phyloP scores from a whole-genome alignment of 345 rosid genomes.

The Sapria himalayana region DNA sequence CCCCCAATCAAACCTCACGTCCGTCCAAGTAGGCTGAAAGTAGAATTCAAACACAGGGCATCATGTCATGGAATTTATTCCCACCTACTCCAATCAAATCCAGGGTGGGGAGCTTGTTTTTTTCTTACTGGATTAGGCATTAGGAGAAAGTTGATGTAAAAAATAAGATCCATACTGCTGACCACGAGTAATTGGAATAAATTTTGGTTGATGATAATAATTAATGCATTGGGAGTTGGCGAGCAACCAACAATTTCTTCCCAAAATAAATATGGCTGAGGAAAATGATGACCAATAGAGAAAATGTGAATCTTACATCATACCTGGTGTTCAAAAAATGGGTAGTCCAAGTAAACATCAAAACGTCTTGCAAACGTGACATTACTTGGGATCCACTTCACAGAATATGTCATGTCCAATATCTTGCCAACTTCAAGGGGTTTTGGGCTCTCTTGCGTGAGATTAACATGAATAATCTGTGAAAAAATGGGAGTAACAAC shows the following conservation, averaged over 20 bases:
- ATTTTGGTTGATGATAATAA: too few relatives aligned
- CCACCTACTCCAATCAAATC: too few relatives aligned
- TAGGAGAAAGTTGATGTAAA: too few relatives aligned
- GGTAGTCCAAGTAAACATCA: constrained; percentile 82
- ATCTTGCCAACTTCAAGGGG: constrained; percentile 44
- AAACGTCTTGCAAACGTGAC: constrained; percentile 71
- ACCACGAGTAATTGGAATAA: too few relatives aligned
- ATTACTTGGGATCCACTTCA: constrained; percentile 54
- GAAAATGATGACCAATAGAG: constrained; percentile 4
- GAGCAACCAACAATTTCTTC: background rate
- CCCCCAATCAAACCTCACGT: too few relatives aligned
- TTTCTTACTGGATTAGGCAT: too few relatives aligned
- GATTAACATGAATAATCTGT: constrained; percentile 81
- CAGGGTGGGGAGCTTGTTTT: too few relatives aligned
- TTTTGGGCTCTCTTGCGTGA: constrained; percentile 58
- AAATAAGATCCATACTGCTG: too few relatives aligned
- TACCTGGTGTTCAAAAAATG: constrained; percentile 95
- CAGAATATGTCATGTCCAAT: constrained; percentile 65
- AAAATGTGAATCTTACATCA: constrained; percentile 4
- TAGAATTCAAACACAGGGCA: too few relatives aligned
- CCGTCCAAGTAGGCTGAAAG: too few relatives aligned
- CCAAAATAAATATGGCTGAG: background rate
- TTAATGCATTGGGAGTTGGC: too few relatives aligned
- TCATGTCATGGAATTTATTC: too few relatives aligned
- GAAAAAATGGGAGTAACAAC: constrained; percentile 4